A percentile compares a stretch with the other conserved stretches of the same genome.
phyloP scores from a whole-genome alignment of 2,329 filamentous ascomycete genomes.

The Aspergillus quadricinctus region DNA sequence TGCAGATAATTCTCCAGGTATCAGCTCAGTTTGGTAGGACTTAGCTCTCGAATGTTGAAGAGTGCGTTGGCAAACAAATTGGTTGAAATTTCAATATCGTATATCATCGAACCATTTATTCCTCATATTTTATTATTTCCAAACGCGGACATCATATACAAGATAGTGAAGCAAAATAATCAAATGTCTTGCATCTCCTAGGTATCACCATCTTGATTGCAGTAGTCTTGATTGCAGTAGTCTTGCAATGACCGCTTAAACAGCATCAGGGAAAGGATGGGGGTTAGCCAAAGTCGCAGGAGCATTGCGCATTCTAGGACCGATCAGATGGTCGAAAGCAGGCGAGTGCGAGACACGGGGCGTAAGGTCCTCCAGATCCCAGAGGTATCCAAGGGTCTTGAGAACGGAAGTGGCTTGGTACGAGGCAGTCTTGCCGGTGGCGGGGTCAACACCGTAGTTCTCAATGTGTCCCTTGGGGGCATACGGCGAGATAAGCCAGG shows the following conservation, averaged over 20 bases:
- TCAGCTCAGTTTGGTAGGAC: too few relatives aligned
- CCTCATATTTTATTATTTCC: too few relatives aligned
- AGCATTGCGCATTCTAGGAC: constrained; percentile 3
- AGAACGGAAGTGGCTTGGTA: constrained; percentile 29
- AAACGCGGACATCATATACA: neutral
- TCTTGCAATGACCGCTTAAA: neutral
- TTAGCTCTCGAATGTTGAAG: too few relatives aligned
- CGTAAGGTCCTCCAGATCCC: constrained; percentile 27
- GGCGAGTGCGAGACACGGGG: constrained; percentile 27
- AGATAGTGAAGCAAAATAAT: neutral
- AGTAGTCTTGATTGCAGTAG: neutral
- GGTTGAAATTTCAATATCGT: too few relatives aligned
- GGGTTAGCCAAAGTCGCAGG: constrained; percentile 18
- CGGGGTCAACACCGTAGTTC: constrained; percentile 25
- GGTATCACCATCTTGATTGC: neutral
- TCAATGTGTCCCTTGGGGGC: constrained; percentile 21
- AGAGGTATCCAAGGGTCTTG: constrained; percentile 28
- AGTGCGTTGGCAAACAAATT: too few relatives aligned
- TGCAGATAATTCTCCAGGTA: too few relatives aligned
- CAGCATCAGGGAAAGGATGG: constrained; percentile 18
- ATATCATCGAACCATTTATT: too few relatives aligned
- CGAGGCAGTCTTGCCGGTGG: constrained; percentile 19
- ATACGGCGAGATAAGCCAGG: constrained; percentile 28
- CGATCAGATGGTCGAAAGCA: constrained; percentile 28
- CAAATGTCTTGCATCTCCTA: neutral